A percentile compares a stretch with the other conserved stretches of the same genome.
phyloP scores from a whole-genome alignment of 768 basidiomycete genomes.

The Leccinum arenicola region DNA sequence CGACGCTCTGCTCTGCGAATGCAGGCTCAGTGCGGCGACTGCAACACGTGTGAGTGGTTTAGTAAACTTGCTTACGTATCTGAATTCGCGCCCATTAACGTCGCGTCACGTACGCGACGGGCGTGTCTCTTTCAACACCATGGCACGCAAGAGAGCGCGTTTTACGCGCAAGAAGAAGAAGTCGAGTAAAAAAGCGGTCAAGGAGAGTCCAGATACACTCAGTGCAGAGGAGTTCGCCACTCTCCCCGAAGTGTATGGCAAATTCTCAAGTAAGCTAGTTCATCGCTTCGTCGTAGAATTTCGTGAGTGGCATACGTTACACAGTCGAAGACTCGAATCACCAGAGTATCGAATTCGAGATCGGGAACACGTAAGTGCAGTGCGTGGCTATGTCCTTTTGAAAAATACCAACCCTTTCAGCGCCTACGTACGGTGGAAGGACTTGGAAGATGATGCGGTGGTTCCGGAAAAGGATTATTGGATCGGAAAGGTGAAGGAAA shows the following conservation, averaged over 20 bases:
- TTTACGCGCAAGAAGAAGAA: slow-evolving; percentile 19
- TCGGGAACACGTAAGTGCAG: slow-evolving; percentile 34
- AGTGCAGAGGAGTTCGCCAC: slow-evolving; percentile 13
- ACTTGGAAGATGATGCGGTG: background rate
- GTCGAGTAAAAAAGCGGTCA: background rate
- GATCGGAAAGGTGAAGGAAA: slow-evolving; percentile 49
- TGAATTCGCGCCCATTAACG: slow-evolving; percentile 24
- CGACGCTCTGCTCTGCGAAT: slow-evolving; percentile 1
- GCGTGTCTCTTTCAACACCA: slow-evolving; percentile 9
- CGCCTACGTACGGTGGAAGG: slow-evolving; percentile 32
- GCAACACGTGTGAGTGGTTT: slow-evolving; percentile 13
- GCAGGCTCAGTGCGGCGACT: background rate
- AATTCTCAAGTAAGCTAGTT: slow-evolving; percentile 19
- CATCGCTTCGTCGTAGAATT: background rate
- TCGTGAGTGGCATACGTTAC: background rate
- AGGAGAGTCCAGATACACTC: slow-evolving; percentile 2
- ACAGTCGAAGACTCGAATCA: slow-evolving; percentile 17
- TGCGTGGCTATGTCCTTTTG: background rate
- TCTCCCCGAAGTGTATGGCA: slow-evolving; percentile 3
- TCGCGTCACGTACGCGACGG: slow-evolving; percentile 26
- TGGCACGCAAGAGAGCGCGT: slow-evolving; percentile 26
- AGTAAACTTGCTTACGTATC: slow-evolving; percentile 24
- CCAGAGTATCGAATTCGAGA: slow-evolving; percentile 23
- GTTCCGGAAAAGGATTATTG: slow-evolving; percentile 43
- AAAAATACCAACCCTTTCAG: slow-evolving; percentile 15